A percentile compares a stretch with the other conserved stretches of the same genome.
Evolutionary conservation across 2,329 filamentous ascomycete species (phyloP).

Genomic region (Pseudogymnoascus verrucosus): DNA sequence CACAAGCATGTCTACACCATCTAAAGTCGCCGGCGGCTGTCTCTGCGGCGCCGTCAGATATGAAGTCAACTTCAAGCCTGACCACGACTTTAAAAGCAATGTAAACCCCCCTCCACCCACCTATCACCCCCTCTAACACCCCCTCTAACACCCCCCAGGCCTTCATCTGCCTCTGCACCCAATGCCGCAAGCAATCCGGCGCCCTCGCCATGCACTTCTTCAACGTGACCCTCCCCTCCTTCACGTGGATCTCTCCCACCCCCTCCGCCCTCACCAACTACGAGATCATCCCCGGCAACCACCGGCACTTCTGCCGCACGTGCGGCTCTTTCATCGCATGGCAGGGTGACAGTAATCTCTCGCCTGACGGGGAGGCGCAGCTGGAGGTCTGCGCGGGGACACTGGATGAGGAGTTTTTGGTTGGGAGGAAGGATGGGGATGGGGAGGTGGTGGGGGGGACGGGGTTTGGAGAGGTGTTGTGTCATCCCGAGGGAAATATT

Average conservation of each 20-base stretch:
- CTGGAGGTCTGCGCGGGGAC: slow-evolving; percentile 35
- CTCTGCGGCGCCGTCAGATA: slow-evolving; percentile 44
- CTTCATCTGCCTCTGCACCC: too few relatives aligned
- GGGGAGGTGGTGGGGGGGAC: neutral
- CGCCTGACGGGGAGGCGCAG: neutral
- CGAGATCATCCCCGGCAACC: too few relatives aligned
- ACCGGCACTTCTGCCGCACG: too few relatives aligned
- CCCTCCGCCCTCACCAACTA: too few relatives aligned
- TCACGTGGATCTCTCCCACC: too few relatives aligned
- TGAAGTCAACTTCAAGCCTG: slow-evolving; percentile 36
- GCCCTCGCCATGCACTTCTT: too few relatives aligned
- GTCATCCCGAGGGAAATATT: neutral
- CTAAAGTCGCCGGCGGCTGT: slow-evolving; percentile 40
- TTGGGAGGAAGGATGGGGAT: slow-evolving; percentile 15
- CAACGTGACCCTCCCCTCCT: too few relatives aligned
- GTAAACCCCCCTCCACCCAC: slow-evolving; percentile 21
- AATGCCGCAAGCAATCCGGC: too few relatives aligned
- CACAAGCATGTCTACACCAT: slow-evolving; percentile 13
- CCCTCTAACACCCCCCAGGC: too few relatives aligned
- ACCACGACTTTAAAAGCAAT: slow-evolving; percentile 36
- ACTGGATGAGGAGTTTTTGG: slow-evolving; percentile 38
- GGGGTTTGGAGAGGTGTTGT: neutral
- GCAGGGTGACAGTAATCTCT: slow-evolving; percentile 21
- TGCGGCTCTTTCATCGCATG: slow-evolving; percentile 44
- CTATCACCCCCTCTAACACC: too few relatives aligned